These are phyloP conservation scores for Raffaelea ambrosiae DNA, from an alignment of 2,329 filamentous ascomycete species.

Conservation along the genomic window DNA sequence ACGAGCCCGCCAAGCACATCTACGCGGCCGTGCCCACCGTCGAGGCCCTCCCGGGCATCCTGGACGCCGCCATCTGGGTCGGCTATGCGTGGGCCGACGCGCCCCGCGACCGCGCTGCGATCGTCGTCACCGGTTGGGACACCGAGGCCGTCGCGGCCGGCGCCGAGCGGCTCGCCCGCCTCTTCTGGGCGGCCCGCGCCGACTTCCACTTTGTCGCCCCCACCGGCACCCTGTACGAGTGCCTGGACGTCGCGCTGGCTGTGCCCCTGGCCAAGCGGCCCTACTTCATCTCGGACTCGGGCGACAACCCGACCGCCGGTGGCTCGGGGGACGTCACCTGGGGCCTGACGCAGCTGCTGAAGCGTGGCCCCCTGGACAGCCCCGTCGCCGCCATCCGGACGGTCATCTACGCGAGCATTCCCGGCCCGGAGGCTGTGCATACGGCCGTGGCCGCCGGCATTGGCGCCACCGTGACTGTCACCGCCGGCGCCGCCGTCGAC, in stretches of 20 bases:
- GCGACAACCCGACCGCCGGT: slow-evolving; percentile 46
- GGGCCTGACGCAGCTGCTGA: slow-evolving; percentile 35
- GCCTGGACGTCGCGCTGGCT: slow-evolving; percentile 34
- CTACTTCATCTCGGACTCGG: slow-evolving; percentile 47
- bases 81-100: slow-evolving; percentile 50
- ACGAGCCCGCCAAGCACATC: slow-evolving; percentile 41
- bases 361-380: slow-evolving; percentile 33
- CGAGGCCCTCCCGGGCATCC: slow-evolving; percentile 29
- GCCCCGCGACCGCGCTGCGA: slow-evolving; percentile 38
- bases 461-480: slow-evolving; percentile 38
- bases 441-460: slow-evolving; percentile 34
- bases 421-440: slow-evolving; percentile 33
- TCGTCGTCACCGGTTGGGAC: slow-evolving; percentile 45
- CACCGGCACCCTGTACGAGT: slow-evolving; percentile 36
- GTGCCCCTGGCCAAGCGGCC: slow-evolving; percentile 27
- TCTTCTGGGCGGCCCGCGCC: slow-evolving; percentile 37
- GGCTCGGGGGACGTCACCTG: slow-evolving; percentile 46
- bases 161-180: slow-evolving; percentile 33
- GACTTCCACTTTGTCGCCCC: slow-evolving; percentile 45
- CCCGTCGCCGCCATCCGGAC: slow-evolving; percentile 18
- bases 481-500: slow-evolving; percentile 41
- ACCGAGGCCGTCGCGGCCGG: slow-evolving; percentile 24
- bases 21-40: slow-evolving; percentile 38
- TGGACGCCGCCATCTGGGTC: slow-evolving; percentile 47
- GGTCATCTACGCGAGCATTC: slow-evolving; percentile 45